Base-by-base conservation (phyloP, 495 filamentous ascomycete genomes). In the Venustampulla echinocandica region DNA sequence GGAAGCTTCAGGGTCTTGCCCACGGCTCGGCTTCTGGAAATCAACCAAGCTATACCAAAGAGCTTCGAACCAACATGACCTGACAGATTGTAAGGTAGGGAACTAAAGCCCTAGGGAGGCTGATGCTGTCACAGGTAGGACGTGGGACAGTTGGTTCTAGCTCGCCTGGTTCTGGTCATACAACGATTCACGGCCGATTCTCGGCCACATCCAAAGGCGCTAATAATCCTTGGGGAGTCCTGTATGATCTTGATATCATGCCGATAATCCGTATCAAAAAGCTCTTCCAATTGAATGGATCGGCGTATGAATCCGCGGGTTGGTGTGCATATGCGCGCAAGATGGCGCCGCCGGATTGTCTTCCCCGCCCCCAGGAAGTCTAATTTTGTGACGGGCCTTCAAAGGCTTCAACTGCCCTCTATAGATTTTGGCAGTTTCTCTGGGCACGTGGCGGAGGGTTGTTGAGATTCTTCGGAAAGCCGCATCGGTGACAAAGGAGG, bases 391-490 rank as follows among this genome's bases (percentile, higher is more conserved):
- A 54, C 32, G 23, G 41, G 30, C 49, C 14, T 25, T 43, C 42
- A 47, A 23, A 22, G n/a, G n/a, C n/a, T n/a, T n/a, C n/a, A n/a
- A n/a, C n/a, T n/a, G n/a, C 21, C 44, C 28, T 38, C 17, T 32
- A 21, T 18, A 22, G 11, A 36, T 40, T 47, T 13, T 24, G 22
- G 42, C n/a, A 13, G 21, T 20, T 49, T 27, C 10, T 25, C 25
- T 14, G 14, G 36, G 42, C 54, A 57, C 50, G 50, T 57, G 49
- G 50, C 44, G 48, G 53, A 43, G 35, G 49, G 48, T 52, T 52
- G 5, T 42, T 47, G 48, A 44, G 13, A 33, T 36, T n/a, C 27
- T 23, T 42, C 7, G 49, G 36, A 20, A 32, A 36, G 39, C 49
- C 36, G 49, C 54, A 41, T 54, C 18, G 11, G 10, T 41, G 24